Conservation (phyloP, 306 rosid genomes). For the Castanopsis chinensis region DNA sequence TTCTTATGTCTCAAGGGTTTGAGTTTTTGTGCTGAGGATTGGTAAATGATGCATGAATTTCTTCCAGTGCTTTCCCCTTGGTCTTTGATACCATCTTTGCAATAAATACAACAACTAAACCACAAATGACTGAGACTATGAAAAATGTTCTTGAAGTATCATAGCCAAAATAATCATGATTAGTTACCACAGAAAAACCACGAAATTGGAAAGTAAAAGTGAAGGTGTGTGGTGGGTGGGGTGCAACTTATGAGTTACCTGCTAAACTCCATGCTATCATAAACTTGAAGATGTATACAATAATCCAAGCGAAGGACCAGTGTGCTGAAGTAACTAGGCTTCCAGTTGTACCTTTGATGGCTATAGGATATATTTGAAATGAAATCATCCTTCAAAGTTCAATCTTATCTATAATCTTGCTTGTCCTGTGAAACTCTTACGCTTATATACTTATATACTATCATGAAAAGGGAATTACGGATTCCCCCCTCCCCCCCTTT, state of each 20-base stretch:
- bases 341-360: slow-evolving; percentile 42
- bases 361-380: slow-evolving; percentile 36
- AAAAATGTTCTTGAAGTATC: slow-evolving; percentile 26
- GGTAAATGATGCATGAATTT: slow-evolving; percentile 35
- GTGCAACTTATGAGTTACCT: slow-evolving; percentile 3
- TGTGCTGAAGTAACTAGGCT: slow-evolving; percentile 26
- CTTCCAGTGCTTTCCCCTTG: slow-evolving; percentile 30
- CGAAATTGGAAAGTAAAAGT: not conserved
- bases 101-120: slow-evolving; percentile 18
- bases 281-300: slow-evolving; percentile 29
- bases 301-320: slow-evolving; percentile 35
- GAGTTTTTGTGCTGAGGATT: not conserved
- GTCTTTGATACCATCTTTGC: slow-evolving; percentile 40
- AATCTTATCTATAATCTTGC: no score
- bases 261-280: slow-evolving; percentile 44
- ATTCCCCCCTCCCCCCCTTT: no score
- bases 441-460: no score
- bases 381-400: not conserved
- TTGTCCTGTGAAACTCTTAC: no score
- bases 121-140: slow-evolving; percentile 18
- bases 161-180: no score
- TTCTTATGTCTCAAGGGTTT: no score
- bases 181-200: no score
- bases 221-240: not conserved
- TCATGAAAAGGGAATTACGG: no score